Conservation (phyloP, 805 yeast genomes). For the Deakozyma indianensis region DNA sequence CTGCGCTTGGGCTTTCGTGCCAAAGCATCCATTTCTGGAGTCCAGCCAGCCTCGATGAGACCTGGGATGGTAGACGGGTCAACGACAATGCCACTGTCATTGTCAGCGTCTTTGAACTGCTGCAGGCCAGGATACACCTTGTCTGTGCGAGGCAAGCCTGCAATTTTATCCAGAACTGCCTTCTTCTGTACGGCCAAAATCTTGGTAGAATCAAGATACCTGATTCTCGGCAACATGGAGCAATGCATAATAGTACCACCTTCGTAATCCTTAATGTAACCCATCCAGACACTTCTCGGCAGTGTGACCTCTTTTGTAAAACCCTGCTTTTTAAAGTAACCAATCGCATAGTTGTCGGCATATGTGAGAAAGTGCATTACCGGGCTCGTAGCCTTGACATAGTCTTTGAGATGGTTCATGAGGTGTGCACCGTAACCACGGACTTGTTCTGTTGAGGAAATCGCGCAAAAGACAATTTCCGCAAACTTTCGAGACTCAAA, state of each 20-base stretch:
- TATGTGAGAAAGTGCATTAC: constrained; percentile 81
- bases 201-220: constrained; percentile 81
- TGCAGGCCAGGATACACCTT: constrained; percentile 64
- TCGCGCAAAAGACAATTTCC: constrained; percentile 97
- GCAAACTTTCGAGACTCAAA: constrained; percentile 86
- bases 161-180: constrained; percentile 73
- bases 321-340: constrained; percentile 96
- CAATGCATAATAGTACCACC: constrained; percentile 99
- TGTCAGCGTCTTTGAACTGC: constrained; percentile 37
- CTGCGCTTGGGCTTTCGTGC: constrained; percentile 91
- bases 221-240: constrained; percentile 73
- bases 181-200: constrained; percentile 81
- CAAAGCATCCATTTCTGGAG: constrained; percentile 92
- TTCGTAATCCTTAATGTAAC: constrained; percentile 95
- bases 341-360: constrained; percentile 98
- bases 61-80: constrained; percentile 87
- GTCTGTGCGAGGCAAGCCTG: constrained; percentile 29
- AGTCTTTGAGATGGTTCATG: constrained; percentile 96
- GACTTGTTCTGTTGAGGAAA: constrained; percentile 93
- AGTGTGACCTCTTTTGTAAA: constrained; percentile 88
- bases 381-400: constrained; percentile 76
- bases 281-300: constrained; percentile 87
- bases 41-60: constrained; percentile 89
- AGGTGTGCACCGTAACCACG: constrained; percentile 97
- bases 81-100: constrained; percentile 18